phyloP scores from a whole-genome alignment of 306 rosid species.

The Benincasa hispida region DNA sequence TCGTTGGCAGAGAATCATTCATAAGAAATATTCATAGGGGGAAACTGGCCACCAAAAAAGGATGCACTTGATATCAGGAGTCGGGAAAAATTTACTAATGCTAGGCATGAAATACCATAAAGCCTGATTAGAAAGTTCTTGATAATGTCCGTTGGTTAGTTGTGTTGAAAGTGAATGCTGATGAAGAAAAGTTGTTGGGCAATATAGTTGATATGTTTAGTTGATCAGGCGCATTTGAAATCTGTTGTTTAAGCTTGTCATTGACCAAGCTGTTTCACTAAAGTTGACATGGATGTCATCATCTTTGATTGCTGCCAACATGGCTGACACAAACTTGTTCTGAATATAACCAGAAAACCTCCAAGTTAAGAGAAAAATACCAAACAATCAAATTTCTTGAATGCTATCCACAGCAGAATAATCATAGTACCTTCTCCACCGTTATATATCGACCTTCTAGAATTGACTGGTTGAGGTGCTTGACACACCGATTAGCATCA shows the following conservation, averaged over 20 bases:
- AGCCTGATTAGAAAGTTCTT: constrained; percentile 85
- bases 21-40: constrained; percentile 3
- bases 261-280: constrained; percentile 94
- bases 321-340: constrained; percentile 88
- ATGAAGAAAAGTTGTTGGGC: constrained; percentile 89
- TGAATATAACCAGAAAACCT: constrained; percentile 95
- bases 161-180: constrained; percentile 89
- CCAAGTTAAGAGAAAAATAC: constrained; percentile 48
- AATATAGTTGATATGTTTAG: constrained; percentile 98
- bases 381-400: constrained; percentile 12
- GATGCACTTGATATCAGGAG: constrained; percentile 16
- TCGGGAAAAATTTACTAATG: constrained; percentile 38
- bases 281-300: constrained; percentile 94
- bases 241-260: constrained; percentile 95
- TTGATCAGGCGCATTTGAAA: constrained; percentile 86
- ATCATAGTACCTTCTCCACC: constrained; percentile 73
- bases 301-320: constrained; percentile 98
- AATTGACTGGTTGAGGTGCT: constrained; percentile 89
- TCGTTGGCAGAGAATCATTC: not conserved
- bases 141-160: constrained; percentile 98
- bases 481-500: constrained; percentile 75
- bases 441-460: constrained; percentile 93
- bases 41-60: constrained; percentile 11
- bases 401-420: constrained; percentile 10
- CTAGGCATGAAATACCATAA: constrained; percentile 81